Base-by-base conservation (phyloP, 1,284 basidiomycete genomes). In the Taiwanofungus camphoratus region DNA sequence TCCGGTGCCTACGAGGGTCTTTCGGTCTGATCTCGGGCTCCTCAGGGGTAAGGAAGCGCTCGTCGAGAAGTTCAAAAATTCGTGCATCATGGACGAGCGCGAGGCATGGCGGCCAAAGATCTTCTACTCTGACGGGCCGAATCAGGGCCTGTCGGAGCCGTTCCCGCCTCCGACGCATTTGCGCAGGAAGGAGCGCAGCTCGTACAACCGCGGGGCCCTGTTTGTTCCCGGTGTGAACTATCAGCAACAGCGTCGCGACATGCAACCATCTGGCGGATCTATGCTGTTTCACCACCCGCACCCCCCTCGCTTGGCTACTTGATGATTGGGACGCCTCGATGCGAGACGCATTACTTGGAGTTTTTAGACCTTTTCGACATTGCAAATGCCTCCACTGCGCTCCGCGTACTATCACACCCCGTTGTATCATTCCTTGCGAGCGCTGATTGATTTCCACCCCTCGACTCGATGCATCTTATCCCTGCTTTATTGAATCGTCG, bases 11-110 rank as follows among this genome's bases (percentile, higher is more conserved):
- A n/a, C n/a, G n/a, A n/a, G n/a, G 9, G n/a, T 24, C 16, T 42
- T 39, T 42, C 36, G 38, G 34, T 44, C 21, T 44, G 22, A 44
- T 16, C 34, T 40, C 32, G 16, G 22, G 18, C 12, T 42, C 39
- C 32, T 34, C 21, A 86, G 87, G 67, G 89, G 89, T 30, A 92
- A 92, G 59, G 87, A 88, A 64, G 84, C 87, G 1, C 75, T 89
- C 31, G 77, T 92, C 37, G 87, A 88, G 62, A 89, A 87, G 60
- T 90, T 90, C 72, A 87, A 85, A 59, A 89, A 89, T 56, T 88
- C 86, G 3, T 79, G 77, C 45, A 83, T 89, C 52, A 88, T 89
- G 87, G 85, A 89, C 60, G 85, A 87, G 58, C 74, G 75, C 31
- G 82, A 85, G 55, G 71, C 77, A 5, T 92, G 87, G 80, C 76